These are phyloP conservation scores for Ciborinia camelliae DNA, from an alignment of 2,329 filamentous ascomycete genomes.

Conservation along the genomic window DNA sequence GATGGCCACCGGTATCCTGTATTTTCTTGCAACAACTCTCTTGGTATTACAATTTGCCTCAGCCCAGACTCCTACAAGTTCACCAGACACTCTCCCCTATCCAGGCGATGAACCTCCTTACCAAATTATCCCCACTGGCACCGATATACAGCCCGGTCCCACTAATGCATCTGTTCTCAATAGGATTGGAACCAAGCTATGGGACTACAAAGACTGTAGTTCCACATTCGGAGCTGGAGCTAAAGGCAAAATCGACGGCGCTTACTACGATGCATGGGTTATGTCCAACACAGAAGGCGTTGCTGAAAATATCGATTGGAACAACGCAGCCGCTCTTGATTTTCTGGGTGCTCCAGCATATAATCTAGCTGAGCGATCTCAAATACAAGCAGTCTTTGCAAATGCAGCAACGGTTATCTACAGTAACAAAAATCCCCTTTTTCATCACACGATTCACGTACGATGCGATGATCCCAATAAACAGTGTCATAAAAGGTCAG, in stretches of 20 bases:
- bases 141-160: not conserved
- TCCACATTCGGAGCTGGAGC: not conserved
- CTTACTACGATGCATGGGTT: not conserved
- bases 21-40: not conserved
- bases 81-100: not conserved
- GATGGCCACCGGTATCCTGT: too few species aligned
- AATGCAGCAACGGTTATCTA: not conserved
- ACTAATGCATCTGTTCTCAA: not conserved
- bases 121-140: not conserved
- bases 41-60: not conserved
- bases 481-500: not conserved
- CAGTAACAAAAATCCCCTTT: not conserved
- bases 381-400: not conserved
- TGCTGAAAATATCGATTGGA: not conserved
- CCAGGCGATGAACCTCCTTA: not conserved
- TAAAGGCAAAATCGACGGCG: not conserved
- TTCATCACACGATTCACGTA: not conserved
- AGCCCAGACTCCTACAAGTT: not conserved
- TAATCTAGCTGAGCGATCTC: not conserved
- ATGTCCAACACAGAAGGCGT: slow-evolving; percentile 1
- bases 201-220: not conserved
- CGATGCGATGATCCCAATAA: not conserved
- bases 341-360: not conserved
- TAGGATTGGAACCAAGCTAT: not conserved
- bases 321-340: not conserved